Base-by-base conservation (phyloP, 495 filamentous ascomycete genomes). In the Choiromyces venosus region DNA sequence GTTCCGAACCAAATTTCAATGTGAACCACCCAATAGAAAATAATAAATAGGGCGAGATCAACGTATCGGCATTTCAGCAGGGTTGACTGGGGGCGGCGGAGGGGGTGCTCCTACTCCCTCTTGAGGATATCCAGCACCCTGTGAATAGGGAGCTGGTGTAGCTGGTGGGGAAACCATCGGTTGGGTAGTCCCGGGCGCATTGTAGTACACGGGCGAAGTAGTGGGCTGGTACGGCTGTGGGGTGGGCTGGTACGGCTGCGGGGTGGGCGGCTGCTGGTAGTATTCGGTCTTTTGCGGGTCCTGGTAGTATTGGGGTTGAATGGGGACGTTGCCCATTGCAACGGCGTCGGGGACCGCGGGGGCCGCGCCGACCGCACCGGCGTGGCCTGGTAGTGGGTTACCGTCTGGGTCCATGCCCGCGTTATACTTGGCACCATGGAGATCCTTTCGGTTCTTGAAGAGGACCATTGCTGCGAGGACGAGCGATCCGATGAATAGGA, bases 401-500 rank as follows among this genome's bases (percentile, higher is more conserved):
- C 70, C 74, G 4, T 71, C 71, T 16, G 71, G 68, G 38, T 21
- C 69, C 12, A 73, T 38, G 42, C 69, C 78, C n/a, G 66, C 46
- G 56, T 77, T 77, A 66, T 80, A 70, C 38, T 73, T 80, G 16
- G 72, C 70, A 14, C 79, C 79, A 37, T 69, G 72, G 40, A 80
- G 72, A 21, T 80, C 79, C 35, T 77, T 75, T 52, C 72, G 74
- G 40, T 76, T 80, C 21, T 73, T 73, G 68, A 73, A 67, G 36
- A 80, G 75, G 36, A 73, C 35, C 9, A 78, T 67, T 40, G 79
- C 69, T 42, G 79, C 71, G 25, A 77, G 64, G 46, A 80, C 74
- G 38, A 77, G 74, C 18, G 78, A 64, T 33, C 68, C 79, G 35
- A 80, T 80, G 70, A 80, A 80, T n/a, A 79, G 52, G 38, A 80